phyloP scores from a whole-genome alignment of 2,329 filamentous ascomycete genomes.

The Diaporthe amygdali region DNA sequence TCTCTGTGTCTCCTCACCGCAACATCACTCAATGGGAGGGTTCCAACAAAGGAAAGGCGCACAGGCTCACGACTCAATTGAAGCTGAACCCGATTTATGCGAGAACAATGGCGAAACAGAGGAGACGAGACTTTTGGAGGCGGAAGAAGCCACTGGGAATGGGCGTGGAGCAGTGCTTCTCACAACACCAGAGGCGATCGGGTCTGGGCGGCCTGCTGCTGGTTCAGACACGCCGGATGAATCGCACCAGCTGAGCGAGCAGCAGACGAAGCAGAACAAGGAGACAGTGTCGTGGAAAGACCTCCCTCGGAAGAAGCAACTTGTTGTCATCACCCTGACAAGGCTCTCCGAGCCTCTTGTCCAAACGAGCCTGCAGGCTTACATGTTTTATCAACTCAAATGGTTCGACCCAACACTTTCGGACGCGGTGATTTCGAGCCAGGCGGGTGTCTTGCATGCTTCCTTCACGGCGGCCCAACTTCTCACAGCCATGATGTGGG shows the following conservation, averaged over 20 bases:
- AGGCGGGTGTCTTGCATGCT: constrained; percentile 79
- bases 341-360: constrained; percentile 83
- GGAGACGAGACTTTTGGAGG: not conserved
- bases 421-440: constrained; percentile 72
- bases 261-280: constrained; percentile 24
- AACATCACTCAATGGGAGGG: not conserved
- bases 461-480: constrained; percentile 85
- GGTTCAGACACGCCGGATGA: not conserved
- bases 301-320: constrained; percentile 77
- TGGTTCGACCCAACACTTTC: constrained; percentile 67
- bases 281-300: constrained; percentile 70
- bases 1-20: not conserved
- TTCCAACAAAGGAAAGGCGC: not conserved
- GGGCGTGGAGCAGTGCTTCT: not conserved
- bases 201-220: not conserved
- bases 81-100: not conserved
- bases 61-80: not conserved
- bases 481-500: constrained; percentile 83
- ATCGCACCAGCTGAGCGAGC: not conserved
- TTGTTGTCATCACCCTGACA: constrained; percentile 78
- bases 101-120: not conserved
- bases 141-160: not conserved
- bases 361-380: constrained; percentile 75
- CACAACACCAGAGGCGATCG: not conserved
- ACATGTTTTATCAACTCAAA: constrained; percentile 88